Evolutionary conservation across 768 basidiomycete genomes (phyloP), one percentile per base, ranked within the genome.

Genomic region (Botryobasidium botryosum): DNA sequence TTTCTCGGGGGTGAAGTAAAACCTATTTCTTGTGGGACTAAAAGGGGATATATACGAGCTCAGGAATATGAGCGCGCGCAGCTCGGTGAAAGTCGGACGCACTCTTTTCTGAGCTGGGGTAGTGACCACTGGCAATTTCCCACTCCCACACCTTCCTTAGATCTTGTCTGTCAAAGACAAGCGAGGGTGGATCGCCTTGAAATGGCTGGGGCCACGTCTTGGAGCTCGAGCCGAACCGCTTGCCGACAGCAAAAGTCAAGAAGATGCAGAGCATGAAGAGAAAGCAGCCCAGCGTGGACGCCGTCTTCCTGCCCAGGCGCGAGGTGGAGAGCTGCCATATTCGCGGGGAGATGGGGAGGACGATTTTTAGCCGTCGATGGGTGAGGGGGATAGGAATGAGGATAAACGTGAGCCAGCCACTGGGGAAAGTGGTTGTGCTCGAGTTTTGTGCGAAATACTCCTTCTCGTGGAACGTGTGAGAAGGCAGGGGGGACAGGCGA

Each of bases 121-220:
- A 88, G 62, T 94, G 90, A 1, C 94, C 94, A 50, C 85, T 84
- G 26, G 75, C 66, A 46, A 97, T 71, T 62, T 99, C 92, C 90
- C 90, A 97, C 49, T 77, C 68, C 91, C 91, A 97, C 60, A 99
- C 84, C 46, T 79, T 70, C 55, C 81, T 83, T 33, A 94, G 58
- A 56, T 96, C 88, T 46, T 81, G 75, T 39, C 77, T 68, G 46
- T 68, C 67, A 55, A 72, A 87, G 28, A 88, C 73, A 24, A 88
- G 68, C 6, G 85, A 85, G 21, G 79, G 65, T 17, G 52, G 47
- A 24, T 43, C 45, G 23, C 44, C 45, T 24, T 28, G 10, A 21
- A 51, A 17, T 20, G 46, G 51, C 25, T 47, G 15, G 35, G 51
- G 32, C 51, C 51, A 47, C 27, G 40, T 10, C 40, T 42, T 42